These are phyloP conservation scores for Diaporthe caulivora DNA, from an alignment of 2,329 filamentous ascomycete genomes.

Conservation along the genomic window DNA sequence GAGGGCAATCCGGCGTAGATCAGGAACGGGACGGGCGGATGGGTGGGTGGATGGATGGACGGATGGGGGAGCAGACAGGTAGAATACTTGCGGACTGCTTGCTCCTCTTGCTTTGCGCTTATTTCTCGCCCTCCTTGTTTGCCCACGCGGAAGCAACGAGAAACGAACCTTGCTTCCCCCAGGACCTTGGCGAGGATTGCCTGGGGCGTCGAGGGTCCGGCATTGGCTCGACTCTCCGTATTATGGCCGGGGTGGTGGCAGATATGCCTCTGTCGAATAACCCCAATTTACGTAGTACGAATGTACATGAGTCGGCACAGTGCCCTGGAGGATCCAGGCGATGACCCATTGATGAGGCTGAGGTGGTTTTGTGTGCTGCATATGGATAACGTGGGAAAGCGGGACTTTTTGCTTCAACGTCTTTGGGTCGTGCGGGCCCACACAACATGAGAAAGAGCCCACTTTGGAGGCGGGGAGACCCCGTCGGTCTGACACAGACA, in stretches of 20 bases:
- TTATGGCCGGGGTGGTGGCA: constrained; percentile 15
- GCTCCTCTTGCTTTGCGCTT: neutral
- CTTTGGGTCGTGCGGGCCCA: neutral
- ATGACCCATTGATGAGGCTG: constrained; percentile 22
- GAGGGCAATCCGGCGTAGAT: neutral
- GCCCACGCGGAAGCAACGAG: neutral
- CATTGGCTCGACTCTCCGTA: constrained; percentile 22
- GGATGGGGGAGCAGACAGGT: neutral
- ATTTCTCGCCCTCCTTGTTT: neutral
- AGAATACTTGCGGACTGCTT: neutral
- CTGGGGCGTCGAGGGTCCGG: neutral
- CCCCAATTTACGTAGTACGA: constrained; percentile 22
- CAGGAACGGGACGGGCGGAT: no score
- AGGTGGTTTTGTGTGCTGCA: neutral
- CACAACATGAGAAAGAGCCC: neutral
- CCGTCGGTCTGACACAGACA: constrained; percentile 16
- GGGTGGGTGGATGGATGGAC: neutral
- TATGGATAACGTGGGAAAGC: constrained; percentile 28
- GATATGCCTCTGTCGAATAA: constrained; percentile 16
- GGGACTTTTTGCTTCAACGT: neutral
- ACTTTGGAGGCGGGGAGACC: constrained; percentile 21
- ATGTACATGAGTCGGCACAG: neutral
- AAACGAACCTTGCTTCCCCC: constrained; percentile 4
- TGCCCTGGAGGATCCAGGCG: neutral
- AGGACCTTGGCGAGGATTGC: constrained; percentile 23